Evolutionary conservation across 441 rosid genomes (phyloP), one percentile per base, ranked within the genome.

Genomic region (Hura crepitans): DNA sequence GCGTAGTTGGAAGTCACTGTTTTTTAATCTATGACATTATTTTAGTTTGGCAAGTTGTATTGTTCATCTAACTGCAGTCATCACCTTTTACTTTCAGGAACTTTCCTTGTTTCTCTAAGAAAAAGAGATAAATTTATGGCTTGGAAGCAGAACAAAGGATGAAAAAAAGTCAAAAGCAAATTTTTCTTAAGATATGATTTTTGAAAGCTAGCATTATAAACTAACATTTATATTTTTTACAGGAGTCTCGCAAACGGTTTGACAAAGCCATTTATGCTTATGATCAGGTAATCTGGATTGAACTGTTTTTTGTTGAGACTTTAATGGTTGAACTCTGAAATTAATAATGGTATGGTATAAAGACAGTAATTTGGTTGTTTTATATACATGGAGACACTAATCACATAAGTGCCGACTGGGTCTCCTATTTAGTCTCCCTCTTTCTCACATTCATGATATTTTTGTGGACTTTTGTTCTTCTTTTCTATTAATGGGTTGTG

Each of bases 171-270:
- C 35, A 39, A 58, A 58, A 35, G 30, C 28, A 31, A 58, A 58
- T 17, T 22, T 17, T 58, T 8, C 13, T 58, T 31, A 58, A 30
- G n/a, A 15, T 58, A 31, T 37, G 23, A 58, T 30, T 59, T 69
- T 31, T 65, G 35, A 39, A 6, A 2, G 33, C 58, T 71, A 17
- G 35, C 12, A 54, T 28, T 13, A 17, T 64, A 49, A 50, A 1
- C 47, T 57, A 30, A 61, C 73, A 11, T 58, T 63, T 76, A 51
- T 27, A 66, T 72, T 68, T 65, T 66, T 55, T 81, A 53, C 81
- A 89, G 98, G 98, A 93, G 68, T 89, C 92, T 58, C 97, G 94
- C 33, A 81, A 79, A 46, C 87, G 89, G 65, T 86, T 84, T 78
- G 92, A 89, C 80, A 86, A 89, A 83, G 86, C 96, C 53, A 69